A percentile compares a stretch with the other conserved stretches of the same genome.
phyloP scores from a whole-genome alignment of 2,329 filamentous ascomycete species.

The Balansia obtecta region DNA sequence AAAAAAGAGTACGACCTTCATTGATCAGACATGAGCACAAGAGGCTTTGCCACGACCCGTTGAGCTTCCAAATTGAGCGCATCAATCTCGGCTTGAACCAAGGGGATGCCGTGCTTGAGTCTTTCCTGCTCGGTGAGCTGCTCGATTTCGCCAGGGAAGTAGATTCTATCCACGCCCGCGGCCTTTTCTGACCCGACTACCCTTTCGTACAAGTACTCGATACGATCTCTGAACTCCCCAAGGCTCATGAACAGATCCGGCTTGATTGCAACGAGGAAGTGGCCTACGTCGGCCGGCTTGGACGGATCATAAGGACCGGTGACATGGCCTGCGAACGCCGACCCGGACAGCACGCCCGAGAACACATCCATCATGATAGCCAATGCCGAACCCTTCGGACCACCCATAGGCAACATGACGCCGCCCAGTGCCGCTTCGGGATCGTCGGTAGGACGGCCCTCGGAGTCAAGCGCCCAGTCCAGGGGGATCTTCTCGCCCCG shows the following conservation, averaged over 20 bases:
- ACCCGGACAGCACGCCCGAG: constrained; percentile 64
- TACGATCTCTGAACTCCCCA: constrained; percentile 54
- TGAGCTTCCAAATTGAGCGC: constrained; percentile 41
- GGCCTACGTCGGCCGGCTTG: constrained; percentile 56
- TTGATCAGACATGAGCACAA: not conserved
- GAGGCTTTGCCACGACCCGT: constrained; percentile 23
- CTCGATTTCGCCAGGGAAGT: constrained; percentile 52
- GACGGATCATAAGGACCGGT: constrained; percentile 64
- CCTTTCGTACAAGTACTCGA: constrained; percentile 41
- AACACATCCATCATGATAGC: constrained; percentile 86
- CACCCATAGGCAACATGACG: constrained; percentile 78
- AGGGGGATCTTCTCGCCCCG: constrained; percentile 56
- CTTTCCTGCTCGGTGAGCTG: constrained; percentile 39
- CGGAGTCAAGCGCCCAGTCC: constrained; percentile 63
- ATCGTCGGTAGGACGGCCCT: constrained; percentile 59
- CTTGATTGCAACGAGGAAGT: constrained; percentile 61
- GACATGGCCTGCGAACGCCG: constrained; percentile 67
- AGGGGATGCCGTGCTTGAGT: constrained; percentile 43
- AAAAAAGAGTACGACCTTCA: not conserved
- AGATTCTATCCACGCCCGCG: constrained; percentile 43
- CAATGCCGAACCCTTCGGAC: constrained; percentile 67
- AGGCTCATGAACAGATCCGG: constrained; percentile 62
- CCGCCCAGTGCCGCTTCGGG: constrained; percentile 58
- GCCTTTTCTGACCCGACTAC: constrained; percentile 42
- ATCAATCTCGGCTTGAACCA: constrained; percentile 43